These are phyloP conservation scores for Azolla pinnata DNA, from an alignment of 75 land plant species.

Conservation along the genomic window DNA sequence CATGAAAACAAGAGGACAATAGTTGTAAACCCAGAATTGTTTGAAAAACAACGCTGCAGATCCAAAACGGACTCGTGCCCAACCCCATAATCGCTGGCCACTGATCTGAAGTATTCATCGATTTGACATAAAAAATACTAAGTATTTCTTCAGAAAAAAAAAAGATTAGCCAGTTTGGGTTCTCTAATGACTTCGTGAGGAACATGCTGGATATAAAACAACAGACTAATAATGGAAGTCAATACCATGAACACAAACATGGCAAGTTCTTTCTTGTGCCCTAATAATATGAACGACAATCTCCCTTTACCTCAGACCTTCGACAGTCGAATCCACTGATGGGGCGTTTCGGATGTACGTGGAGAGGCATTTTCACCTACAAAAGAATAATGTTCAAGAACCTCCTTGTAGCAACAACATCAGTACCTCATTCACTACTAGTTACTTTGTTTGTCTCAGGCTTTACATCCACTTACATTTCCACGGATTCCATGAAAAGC, in stretches of 20 bases:
- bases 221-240: background rate
- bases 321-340: conserved; percentile 23
- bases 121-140: background rate
- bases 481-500: conserved; percentile 27
- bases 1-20: conserved; percentile 35
- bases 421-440: too few relatives aligned
- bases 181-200: background rate
- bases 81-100: conserved; percentile 35
- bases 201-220: background rate
- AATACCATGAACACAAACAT: background rate
- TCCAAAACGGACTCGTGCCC: conserved; percentile 28
- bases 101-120: conserved; percentile 16
- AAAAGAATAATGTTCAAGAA: too few relatives aligned
- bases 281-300: too few relatives aligned
- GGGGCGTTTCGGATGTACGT: conserved; percentile 33
- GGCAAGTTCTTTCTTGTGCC: too few relatives aligned
- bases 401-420: too few relatives aligned
- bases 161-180: background rate
- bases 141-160: too few relatives aligned
- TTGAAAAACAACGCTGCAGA: conserved; percentile 19
- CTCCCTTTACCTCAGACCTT: conserved; percentile 29
- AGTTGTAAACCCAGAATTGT: conserved; percentile 37
- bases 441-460: too few relatives aligned
- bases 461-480: too few relatives aligned
- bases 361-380: too few relatives aligned